Percentiles rank a stretch among this genome's conserved stretches.
phyloP scores from a whole-genome alignment of 148 eudicot genomes.

The Rhododendron mucronatum region DNA sequence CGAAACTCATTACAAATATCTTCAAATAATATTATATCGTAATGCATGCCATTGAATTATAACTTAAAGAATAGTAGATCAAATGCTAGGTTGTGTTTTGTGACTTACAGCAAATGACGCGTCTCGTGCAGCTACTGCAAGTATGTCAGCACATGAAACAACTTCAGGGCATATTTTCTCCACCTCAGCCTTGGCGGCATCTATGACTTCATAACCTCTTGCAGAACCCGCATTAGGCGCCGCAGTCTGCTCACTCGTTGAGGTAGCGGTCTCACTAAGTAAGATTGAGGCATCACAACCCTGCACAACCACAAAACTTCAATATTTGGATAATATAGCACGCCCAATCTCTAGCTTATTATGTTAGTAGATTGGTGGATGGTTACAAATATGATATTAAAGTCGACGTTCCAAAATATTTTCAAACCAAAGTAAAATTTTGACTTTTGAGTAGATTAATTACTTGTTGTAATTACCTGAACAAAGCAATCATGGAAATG shows the following conservation, averaged over 20 bases:
- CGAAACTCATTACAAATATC: no score
- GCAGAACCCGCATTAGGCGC: background rate
- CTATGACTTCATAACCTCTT: conserved; percentile 15
- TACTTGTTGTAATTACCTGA: conserved; percentile 9
- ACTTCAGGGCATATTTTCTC: conserved; percentile 23
- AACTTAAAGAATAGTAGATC: background rate
- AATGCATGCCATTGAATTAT: background rate
- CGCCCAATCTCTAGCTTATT: no score
- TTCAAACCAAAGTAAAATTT: no score
- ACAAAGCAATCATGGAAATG: conserved; percentile 41
- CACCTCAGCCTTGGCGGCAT: conserved; percentile 21
- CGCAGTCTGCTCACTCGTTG: conserved; percentile 20
- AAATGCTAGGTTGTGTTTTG: background rate
- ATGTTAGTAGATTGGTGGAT: no score
- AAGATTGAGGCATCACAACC: conserved; percentile 25
- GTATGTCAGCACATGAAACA: conserved; percentile 37
- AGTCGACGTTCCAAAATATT: no score
- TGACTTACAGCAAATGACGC: conserved; percentile 23
- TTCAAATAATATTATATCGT: background rate
- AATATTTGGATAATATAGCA: no score
- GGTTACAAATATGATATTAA: no score
- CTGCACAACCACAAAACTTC: background rate
- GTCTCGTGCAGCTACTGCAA: conserved; percentile 37
- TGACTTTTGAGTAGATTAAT: no score
- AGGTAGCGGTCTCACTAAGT: conserved; percentile 19